Conservation (phyloP, 2,329 filamentous ascomycete species). For the Beauveria australis region DNA sequence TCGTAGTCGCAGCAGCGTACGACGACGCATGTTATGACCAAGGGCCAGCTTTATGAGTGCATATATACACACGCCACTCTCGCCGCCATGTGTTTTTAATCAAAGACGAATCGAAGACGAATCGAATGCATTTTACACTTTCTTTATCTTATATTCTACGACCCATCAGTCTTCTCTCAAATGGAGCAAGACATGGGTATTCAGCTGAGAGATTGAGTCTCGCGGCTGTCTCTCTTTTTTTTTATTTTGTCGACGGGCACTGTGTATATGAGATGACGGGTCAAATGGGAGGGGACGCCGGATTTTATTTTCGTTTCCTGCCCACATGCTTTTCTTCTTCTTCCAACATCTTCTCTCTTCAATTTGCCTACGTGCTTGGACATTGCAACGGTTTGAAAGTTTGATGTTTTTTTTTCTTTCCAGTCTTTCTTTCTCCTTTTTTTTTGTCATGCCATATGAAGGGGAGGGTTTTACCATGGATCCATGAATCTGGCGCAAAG, state of each 20-base stretch:
- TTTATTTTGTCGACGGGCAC: not conserved
- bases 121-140: not conserved
- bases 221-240: too few species aligned
- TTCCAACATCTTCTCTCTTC: not conserved
- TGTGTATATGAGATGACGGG: not conserved
- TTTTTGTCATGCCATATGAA: not conserved
- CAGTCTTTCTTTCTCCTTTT: not conserved
- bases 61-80: not conserved
- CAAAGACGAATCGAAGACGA: constrained; percentile 6
- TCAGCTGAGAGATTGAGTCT: not conserved
- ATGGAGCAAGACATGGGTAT: not conserved
- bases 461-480: not conserved
- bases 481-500: constrained; percentile 7
- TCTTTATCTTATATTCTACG: not conserved
- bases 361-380: not conserved
- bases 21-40: constrained; percentile 13
- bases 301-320: not conserved
- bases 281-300: not conserved
- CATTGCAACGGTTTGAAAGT: not conserved
- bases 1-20: constrained; percentile 45
- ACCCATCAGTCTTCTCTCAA: not conserved
- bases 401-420: not conserved
- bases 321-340: not conserved
- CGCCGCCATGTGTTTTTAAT: constrained; percentile 9
- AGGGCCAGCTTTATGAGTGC: constrained; percentile 15